Evolutionary conservation across 768 basidiomycete species (phyloP).

Genomic region (Tylopilus vinaceipallidus): DNA sequence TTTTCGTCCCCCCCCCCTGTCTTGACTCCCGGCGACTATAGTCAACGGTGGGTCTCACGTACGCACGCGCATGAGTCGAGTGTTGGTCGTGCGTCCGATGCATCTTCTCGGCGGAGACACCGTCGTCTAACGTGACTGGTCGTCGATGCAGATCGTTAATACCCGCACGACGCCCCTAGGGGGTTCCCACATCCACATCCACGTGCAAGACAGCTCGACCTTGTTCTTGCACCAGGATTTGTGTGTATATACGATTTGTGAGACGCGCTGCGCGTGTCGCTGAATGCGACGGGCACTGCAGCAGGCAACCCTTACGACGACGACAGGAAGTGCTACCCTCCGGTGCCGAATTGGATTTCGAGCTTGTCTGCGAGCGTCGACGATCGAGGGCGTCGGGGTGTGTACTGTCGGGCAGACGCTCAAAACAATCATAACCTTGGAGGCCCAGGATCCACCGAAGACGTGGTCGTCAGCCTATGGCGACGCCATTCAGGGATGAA

Average conservation of each 20-base stretch:
- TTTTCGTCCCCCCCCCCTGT: conserved; percentile 82
- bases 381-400: conserved; percentile 34
- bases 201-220: conserved; percentile 67
- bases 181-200: conserved; percentile 73
- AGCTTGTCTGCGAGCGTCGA: conserved; percentile 43
- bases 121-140: conserved; percentile 69
- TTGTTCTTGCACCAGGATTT: conserved; percentile 59
- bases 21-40: conserved; percentile 58
- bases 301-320: conserved; percentile 65
- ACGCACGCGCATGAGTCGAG: background rate
- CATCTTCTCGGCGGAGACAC: conserved; percentile 60
- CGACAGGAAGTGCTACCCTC: conserved; percentile 62
- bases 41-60: conserved; percentile 51
- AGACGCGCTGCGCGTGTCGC: conserved; percentile 61
- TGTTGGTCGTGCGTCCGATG: conserved; percentile 35
- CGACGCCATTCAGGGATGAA: conserved; percentile 34
- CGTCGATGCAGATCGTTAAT: conserved; percentile 42
- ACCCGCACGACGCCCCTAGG: conserved; percentile 48
- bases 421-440: conserved; percentile 57
- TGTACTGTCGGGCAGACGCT: conserved; percentile 43
- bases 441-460: conserved; percentile 41
- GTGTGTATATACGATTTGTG: conserved; percentile 66
- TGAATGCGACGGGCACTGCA: conserved; percentile 46
- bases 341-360: conserved; percentile 49
- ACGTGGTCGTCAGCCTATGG: conserved; percentile 46